Base-by-base conservation (phyloP, 2,329 filamentous ascomycete genomes). In the Bipolaris cookei region DNA sequence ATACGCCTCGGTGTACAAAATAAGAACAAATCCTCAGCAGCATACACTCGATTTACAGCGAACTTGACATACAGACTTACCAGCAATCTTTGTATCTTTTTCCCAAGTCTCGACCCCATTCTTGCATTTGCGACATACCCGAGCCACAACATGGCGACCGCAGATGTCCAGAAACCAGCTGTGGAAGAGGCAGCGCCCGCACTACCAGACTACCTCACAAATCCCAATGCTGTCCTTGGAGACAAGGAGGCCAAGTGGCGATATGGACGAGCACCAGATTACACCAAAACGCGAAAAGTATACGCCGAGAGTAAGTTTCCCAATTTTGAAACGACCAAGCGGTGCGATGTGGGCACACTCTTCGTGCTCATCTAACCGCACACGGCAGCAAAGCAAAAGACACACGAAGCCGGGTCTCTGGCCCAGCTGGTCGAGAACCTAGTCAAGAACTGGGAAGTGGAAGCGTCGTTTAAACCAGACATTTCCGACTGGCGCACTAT, bases 361-460 rank as follows among this genome's bases (percentile, higher is more conserved):
- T 30, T 13, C 10, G 28, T 30, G 28, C 28, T 30, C 28, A 30
- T 30, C 28, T 30, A 30, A 30, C 13, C 4, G 10, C 28, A 30
- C 28, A 30, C 28, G 18, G 20, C 43, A 89, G 86, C 83, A 51
- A 88, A 87, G 72, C 79, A 76, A 34, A 80, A 78, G 73, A 81
- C 75, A 65, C 87, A 89, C 71, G 74, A 76, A 43, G 78, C 84
- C 3, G 81, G 80, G 34, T 86, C 82, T 54, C 81, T 90, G 2
- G 82, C 84, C 13, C 76, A 82, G 46, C 81, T 90, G 4, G 86
- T 90, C 37, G 83, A 89, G 71, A 90, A 89, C 68, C 82, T 90
- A 1, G 87, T 90, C 69, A 89, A 90, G 78, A 90, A 90, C 72
- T 90, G 87, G 88, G 87, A 90, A 73, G 83, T 89, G 49, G 87